Conservation (phyloP, 176 grass and related monocot species). For the Tuctoria greenei region DNA sequence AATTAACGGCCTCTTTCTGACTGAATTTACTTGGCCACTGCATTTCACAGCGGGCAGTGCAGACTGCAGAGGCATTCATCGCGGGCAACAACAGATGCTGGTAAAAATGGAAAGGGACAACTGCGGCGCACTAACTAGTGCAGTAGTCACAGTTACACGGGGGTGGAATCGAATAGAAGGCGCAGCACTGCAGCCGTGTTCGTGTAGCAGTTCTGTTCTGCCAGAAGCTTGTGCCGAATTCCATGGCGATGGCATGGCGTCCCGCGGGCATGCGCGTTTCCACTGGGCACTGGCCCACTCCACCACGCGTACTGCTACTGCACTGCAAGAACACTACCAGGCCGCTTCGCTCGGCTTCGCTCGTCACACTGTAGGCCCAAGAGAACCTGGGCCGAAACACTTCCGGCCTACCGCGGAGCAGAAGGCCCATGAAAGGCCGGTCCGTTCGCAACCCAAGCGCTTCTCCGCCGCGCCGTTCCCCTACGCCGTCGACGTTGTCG, state of each 20-base stretch:
- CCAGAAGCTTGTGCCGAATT: neutral
- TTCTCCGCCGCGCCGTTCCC: neutral
- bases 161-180: conserved; percentile 23
- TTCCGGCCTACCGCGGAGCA: accelerated
- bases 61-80: neutral
- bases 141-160: neutral
- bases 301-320: too few relatives aligned
- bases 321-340: neutral
- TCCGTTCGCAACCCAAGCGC: neutral
- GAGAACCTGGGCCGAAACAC: neutral
- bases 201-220: neutral
- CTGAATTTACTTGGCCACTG: conserved; percentile 38
- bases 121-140: neutral
- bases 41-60: conserved; percentile 1
- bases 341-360: neutral
- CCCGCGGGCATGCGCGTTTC: neutral
- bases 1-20: conserved; percentile 9
- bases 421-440: neutral
- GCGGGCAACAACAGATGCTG: neutral
- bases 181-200: neutral
- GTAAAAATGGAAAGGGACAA: conserved; percentile 11
- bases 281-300: neutral
- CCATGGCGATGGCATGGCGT: too few relatives aligned
- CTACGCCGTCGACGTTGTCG: neutral
- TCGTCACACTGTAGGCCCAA: neutral